A percentile compares a stretch with the other conserved stretches of the same genome.
These are phyloP conservation scores for Blastomyces percursus DNA, from an alignment of 2,329 filamentous ascomycete genomes.

Conservation along the genomic window DNA sequence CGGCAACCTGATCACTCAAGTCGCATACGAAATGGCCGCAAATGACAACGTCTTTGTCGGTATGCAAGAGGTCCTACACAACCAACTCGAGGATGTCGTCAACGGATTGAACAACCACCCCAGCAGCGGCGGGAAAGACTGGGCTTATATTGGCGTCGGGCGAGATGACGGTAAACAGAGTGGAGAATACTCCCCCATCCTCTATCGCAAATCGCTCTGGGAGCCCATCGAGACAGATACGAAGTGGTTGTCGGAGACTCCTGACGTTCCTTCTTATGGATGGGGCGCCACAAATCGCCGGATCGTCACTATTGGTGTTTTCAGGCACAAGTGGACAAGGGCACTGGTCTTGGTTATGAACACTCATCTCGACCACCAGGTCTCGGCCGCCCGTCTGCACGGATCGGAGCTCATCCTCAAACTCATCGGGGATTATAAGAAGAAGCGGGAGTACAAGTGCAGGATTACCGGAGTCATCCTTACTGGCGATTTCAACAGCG, in stretches of 20 bases:
- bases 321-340: slow-evolving; percentile 36
- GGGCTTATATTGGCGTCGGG: slow-evolving; percentile 48
- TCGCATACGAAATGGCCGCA: slow-evolving; percentile 31
- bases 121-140: slow-evolving; percentile 24
- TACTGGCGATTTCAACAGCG: slow-evolving; percentile 47
- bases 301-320: slow-evolving; percentile 46
- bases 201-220: slow-evolving; percentile 57
- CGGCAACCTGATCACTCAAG: slow-evolving; percentile 37
- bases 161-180: slow-evolving; percentile 48
- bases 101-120: slow-evolving; percentile 32
- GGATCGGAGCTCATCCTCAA: slow-evolving; percentile 42
- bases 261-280: slow-evolving; percentile 55
- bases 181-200: slow-evolving; percentile 74
- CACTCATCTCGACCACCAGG: slow-evolving; percentile 49
- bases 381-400: slow-evolving; percentile 38
- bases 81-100: slow-evolving; percentile 43
- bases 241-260: slow-evolving; percentile 67
- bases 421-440: slow-evolving; percentile 28
- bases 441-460: slow-evolving; percentile 16
- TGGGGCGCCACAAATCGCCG: slow-evolving; percentile 54
- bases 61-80: slow-evolving; percentile 46
- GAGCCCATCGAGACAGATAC: slow-evolving; percentile 50
- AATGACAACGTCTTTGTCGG: slow-evolving; percentile 42
- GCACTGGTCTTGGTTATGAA: slow-evolving; percentile 41
- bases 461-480: slow-evolving; percentile 39